phyloP scores from a whole-genome alignment of 2,329 filamentous ascomycete species.

The Nemania sp. region DNA sequence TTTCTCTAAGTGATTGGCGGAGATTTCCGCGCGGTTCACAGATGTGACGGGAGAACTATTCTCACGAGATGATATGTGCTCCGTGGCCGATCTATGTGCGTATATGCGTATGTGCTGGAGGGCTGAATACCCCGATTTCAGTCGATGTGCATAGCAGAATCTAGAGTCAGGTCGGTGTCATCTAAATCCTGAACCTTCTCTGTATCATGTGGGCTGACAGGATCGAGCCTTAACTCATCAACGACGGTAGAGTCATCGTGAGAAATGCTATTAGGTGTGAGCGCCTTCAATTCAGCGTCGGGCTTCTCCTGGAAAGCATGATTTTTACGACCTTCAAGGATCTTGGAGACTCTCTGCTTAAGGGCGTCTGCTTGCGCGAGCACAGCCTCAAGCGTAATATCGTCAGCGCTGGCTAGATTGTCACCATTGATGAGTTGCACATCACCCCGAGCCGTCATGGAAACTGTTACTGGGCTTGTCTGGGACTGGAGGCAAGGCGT shows the following conservation, averaged over 20 bases:
- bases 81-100: background rate
- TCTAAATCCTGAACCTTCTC: constrained; percentile 14
- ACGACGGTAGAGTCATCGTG: constrained; percentile 26
- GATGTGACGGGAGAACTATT: background rate
- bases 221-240: constrained; percentile 30
- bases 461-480: constrained; percentile 51
- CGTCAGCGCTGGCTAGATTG: constrained; percentile 49
- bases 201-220: constrained; percentile 15
- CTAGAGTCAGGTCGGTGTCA: constrained; percentile 8
- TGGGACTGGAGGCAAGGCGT: constrained; percentile 43
- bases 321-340: constrained; percentile 39
- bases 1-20: background rate
- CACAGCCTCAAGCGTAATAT: constrained; percentile 52
- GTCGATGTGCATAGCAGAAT: constrained; percentile 37
- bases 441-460: constrained; percentile 55
- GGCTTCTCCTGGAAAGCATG: constrained; percentile 14
- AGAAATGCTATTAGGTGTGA: constrained; percentile 27
- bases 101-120: background rate
- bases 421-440: constrained; percentile 48
- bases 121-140: constrained; percentile 17
- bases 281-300: constrained; percentile 18
- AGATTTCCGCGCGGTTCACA: background rate
- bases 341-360: constrained; percentile 47
- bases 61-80: background rate
- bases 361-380: constrained; percentile 53